Conservation (phyloP, 2,329 filamentous ascomycete species). For the Aspergillus pseudonomiae region DNA sequence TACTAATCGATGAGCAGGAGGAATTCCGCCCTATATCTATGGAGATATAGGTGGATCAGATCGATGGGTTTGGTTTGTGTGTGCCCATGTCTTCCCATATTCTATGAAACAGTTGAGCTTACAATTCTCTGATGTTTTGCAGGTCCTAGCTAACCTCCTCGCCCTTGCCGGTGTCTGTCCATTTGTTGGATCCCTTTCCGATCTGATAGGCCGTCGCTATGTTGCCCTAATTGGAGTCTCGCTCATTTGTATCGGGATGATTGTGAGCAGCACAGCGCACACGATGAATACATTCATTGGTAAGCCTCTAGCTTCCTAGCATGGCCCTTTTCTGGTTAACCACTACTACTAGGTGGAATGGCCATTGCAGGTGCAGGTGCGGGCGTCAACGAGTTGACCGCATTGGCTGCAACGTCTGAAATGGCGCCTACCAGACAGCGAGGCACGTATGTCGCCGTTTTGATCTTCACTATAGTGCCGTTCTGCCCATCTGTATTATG, state of each 20-base stretch:
- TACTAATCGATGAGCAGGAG: constrained; percentile 32
- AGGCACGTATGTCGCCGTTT: constrained; percentile 62
- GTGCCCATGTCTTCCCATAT: constrained; percentile 14
- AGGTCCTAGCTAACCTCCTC: constrained; percentile 56
- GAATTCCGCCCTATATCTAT: constrained; percentile 60
- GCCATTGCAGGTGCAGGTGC: constrained; percentile 66
- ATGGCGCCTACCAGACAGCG: constrained; percentile 67
- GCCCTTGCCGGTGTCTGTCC: constrained; percentile 60
- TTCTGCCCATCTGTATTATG: constrained; percentile 66
- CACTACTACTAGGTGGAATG: constrained; percentile 49
- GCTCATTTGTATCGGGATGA: constrained; percentile 61
- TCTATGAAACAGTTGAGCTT: background rate
- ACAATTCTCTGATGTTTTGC: background rate
- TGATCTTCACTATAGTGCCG: constrained; percentile 65
- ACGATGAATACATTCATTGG: constrained; percentile 65
- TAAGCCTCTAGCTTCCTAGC: constrained; percentile 30
- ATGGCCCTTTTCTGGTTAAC: constrained; percentile 5
- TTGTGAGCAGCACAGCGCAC: constrained; percentile 61
- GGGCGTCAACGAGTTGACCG: constrained; percentile 69
- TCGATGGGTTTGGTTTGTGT: constrained; percentile 63
- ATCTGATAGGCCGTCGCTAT: constrained; percentile 64
- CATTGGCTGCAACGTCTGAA: constrained; percentile 68
- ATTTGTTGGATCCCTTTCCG: constrained; percentile 68
- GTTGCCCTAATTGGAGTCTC: constrained; percentile 60
- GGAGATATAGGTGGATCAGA: constrained; percentile 62